Evolutionary conservation across 2,329 filamentous ascomycete species (phyloP), one percentile per base, ranked within the genome.

Genomic region (Fusarium veterinarium): DNA sequence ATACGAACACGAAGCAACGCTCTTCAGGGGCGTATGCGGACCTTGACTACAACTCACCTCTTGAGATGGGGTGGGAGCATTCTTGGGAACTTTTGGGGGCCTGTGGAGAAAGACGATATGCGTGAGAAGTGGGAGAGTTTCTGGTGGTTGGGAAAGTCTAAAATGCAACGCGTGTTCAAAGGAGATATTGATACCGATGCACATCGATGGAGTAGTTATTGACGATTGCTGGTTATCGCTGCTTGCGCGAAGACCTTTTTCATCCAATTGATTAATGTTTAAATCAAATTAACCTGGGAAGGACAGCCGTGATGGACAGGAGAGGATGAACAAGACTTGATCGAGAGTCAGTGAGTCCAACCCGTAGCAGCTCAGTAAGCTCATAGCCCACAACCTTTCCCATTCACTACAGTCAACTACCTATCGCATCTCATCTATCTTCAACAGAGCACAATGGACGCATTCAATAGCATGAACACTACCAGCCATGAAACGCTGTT

Each of bases 231-330:
- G 3, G 6, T 16, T 8, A n/a, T 8, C 20, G 9, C 20, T 30
- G 20, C 28, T 6, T 11, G 3, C 20, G 9, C 14, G 3, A 6
- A 6, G 10, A 17, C 6, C 28, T n/a, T 48, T 31, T 8, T 0
- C 28, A 17, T 17, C 28, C 28, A 30, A 11, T 48, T 3, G 5
- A n/a, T n/a, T 2, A 8, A 4, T 8, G 9, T 9, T 16, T 5
- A n/a, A 30, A 30, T 2, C 1, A 16, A 4, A n/a, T 16, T 6
- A n/a, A 7, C 9, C 1, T 11, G 6, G 0, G 13, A 4, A n/a
- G n/a, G 6, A 0, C 6, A 16, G 30, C 4, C 0, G 0, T 33
- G 11, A 25, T 8, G 6, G 2, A 20, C 4, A 16, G 12, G 2
- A 20, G 17, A 11, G 4, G n/a, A 14, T 19, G 19, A 7, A 0